A percentile compares a stretch with the other conserved stretches of the same genome.
These are phyloP conservation scores for Fusarium haematococcum DNA, from an alignment of 2,329 filamentous ascomycete species.

Conservation along the genomic window DNA sequence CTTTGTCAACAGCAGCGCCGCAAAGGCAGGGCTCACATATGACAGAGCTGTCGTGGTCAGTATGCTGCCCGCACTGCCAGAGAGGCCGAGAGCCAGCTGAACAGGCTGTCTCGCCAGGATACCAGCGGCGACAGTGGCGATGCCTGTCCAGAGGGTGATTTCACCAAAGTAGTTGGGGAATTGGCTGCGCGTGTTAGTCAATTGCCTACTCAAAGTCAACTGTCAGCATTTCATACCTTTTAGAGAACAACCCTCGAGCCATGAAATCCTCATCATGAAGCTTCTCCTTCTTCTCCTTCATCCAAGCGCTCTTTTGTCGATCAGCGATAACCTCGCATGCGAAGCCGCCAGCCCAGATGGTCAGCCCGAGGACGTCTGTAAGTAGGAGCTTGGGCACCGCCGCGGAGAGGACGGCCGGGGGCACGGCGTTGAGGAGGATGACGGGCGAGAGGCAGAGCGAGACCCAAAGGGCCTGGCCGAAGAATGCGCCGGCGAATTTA, in stretches of 20 bases:
- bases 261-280: slow-evolving; percentile 76
- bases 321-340: slow-evolving; percentile 72
- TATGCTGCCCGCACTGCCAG: slow-evolving; percentile 51
- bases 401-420: slow-evolving; percentile 61
- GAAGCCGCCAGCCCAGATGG: slow-evolving; percentile 69
- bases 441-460: slow-evolving; percentile 75
- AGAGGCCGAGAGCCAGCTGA: slow-evolving; percentile 68
- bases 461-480: slow-evolving; percentile 75
- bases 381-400: slow-evolving; percentile 53
- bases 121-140: slow-evolving; percentile 70
- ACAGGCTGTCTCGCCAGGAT: slow-evolving; percentile 65
- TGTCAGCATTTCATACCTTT: slow-evolving; percentile 53
- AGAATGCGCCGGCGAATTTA: slow-evolving; percentile 53
- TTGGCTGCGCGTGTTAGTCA: slow-evolving; percentile 48
- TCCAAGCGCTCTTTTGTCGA: slow-evolving; percentile 72
- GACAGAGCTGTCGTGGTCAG: slow-evolving; percentile 56
- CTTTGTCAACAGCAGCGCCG: slow-evolving; percentile 71
- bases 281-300: slow-evolving; percentile 71
- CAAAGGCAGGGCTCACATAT: slow-evolving; percentile 72
- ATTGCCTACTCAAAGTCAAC: not conserved
- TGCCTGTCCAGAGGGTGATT: slow-evolving; percentile 75
- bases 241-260: slow-evolving; percentile 71
- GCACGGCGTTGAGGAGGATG: slow-evolving; percentile 71
- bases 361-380: slow-evolving; percentile 68
- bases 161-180: slow-evolving; percentile 83